Evolutionary conservation across 2,329 filamentous ascomycete species (phyloP).

Genomic region (Fusarium clavum): DNA sequence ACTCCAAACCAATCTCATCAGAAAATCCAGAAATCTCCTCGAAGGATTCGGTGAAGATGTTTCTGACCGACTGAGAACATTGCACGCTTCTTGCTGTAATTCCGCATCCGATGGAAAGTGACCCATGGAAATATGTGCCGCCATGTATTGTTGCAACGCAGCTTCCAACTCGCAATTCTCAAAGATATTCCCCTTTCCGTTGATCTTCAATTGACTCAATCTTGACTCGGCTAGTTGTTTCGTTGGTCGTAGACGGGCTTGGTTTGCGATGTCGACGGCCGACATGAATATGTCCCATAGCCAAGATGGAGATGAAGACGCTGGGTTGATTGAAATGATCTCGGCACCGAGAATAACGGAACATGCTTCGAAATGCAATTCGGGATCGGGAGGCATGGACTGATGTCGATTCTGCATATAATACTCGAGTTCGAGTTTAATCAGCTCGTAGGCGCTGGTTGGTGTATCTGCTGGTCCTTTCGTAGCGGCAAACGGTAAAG

Average conservation of each 20-base stretch:
- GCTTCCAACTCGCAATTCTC: conserved; percentile 37
- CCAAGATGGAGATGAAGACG: conserved; percentile 24
- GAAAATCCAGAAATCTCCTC: conserved; percentile 25
- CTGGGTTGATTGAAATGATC: conserved; percentile 28
- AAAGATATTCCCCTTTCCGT: conserved; percentile 37
- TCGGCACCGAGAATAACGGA: conserved; percentile 32
- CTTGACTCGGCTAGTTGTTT: conserved; percentile 30
- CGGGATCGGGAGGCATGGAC: conserved; percentile 15
- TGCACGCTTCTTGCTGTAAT: conserved; percentile 34
- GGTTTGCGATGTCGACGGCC: conserved; percentile 23
- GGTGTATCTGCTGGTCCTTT: conserved; percentile 38
- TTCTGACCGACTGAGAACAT: conserved; percentile 8
- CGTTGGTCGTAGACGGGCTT: conserved; percentile 25
- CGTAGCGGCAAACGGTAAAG: conserved; percentile 35
- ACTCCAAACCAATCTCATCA: conserved; percentile 32
- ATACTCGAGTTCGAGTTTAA: conserved; percentile 36
- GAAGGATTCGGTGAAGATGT: conserved; percentile 16
- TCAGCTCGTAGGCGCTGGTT: conserved; percentile 36
- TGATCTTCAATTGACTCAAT: conserved; percentile 34
- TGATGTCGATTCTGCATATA: conserved; percentile 33
- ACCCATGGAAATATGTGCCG: conserved; percentile 20
- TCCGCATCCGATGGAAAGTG: conserved; percentile 32
- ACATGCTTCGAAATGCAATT: conserved; percentile 37
- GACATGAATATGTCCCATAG: conserved; percentile 40
- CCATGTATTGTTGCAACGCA: conserved; percentile 26